phyloP scores from a whole-genome alignment of 2,329 filamentous ascomycete species.

The Cladorrhinum sp. region DNA sequence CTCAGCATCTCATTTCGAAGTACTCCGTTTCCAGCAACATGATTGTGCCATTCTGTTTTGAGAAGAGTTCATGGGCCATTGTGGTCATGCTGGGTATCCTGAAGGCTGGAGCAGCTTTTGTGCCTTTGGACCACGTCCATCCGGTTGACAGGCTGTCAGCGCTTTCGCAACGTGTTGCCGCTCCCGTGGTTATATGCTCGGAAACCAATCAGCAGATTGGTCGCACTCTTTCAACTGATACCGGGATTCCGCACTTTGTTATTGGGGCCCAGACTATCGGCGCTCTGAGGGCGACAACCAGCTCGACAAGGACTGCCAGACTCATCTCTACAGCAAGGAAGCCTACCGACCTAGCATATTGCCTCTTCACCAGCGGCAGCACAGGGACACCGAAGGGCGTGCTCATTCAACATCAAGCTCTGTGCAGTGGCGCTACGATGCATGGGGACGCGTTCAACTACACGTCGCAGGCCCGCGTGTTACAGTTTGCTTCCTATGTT shows the following conservation, averaged over 20 bases:
- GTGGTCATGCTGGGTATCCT: constrained; percentile 34
- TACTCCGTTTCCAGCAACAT: constrained; percentile 30
- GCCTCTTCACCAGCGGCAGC: constrained; percentile 53
- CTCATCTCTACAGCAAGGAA: neutral
- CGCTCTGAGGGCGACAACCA: neutral
- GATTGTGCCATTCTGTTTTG: constrained; percentile 35
- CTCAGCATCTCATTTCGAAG: constrained; percentile 23
- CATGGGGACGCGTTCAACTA: constrained; percentile 11
- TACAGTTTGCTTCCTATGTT: constrained; percentile 17
- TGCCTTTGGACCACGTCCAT: constrained; percentile 36
- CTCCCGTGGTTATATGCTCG: constrained; percentile 17
- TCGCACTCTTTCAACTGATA: neutral
- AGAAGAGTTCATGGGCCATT: constrained; percentile 34
- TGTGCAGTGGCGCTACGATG: constrained; percentile 5
- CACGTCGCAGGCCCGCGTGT: neutral
- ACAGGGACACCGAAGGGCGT: constrained; percentile 44
- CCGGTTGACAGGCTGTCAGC: constrained; percentile 34
- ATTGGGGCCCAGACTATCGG: constrained; percentile 3
- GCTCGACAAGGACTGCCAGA: neutral
- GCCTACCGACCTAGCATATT: constrained; percentile 26
- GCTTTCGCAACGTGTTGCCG: constrained; percentile 32
- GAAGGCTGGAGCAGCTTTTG: constrained; percentile 33
- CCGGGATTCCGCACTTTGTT: neutral
- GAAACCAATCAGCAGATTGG: constrained; percentile 8
- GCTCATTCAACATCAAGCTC: constrained; percentile 18